Conservation (phyloP, 2,329 filamentous ascomycete species). For the Penicillium psychrosexuale region DNA sequence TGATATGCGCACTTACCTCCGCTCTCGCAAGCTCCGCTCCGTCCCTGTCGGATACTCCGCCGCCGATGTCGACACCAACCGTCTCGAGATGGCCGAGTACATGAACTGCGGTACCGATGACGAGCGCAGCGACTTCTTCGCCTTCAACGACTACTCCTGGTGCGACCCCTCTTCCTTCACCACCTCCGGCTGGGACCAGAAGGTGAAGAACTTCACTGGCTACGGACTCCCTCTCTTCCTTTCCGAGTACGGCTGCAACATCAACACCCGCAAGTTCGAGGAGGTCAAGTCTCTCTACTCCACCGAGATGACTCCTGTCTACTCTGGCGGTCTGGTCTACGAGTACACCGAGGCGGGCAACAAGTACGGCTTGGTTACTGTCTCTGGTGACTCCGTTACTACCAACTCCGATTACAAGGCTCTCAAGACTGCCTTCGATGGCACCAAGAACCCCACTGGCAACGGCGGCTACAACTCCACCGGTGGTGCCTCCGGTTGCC, state of each 20-base stretch:
- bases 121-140: slow-evolving; percentile 81
- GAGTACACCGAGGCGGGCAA: slow-evolving; percentile 87
- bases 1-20: slow-evolving; percentile 71
- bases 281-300: slow-evolving; percentile 79
- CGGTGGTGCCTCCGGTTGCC: slow-evolving; percentile 54
- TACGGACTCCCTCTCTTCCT: slow-evolving; percentile 91
- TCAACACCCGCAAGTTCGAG: slow-evolving; percentile 74
- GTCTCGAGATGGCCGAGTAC: slow-evolving; percentile 80
- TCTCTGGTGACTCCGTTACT: slow-evolving; percentile 55
- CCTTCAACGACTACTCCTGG: slow-evolving; percentile 80
- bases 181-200: slow-evolving; percentile 76
- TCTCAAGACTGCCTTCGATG: slow-evolving; percentile 51
- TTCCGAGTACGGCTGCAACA: slow-evolving; percentile 90
- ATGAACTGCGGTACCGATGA: slow-evolving; percentile 90
- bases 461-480: slow-evolving; percentile 59
- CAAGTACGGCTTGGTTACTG: slow-evolving; percentile 74
- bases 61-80: slow-evolving; percentile 81
- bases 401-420: slow-evolving; percentile 62
- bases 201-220: slow-evolving; percentile 81
- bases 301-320: slow-evolving; percentile 78
- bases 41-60: slow-evolving; percentile 73
- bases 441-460: slow-evolving; percentile 52
- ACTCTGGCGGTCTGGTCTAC: slow-evolving; percentile 94
- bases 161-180: slow-evolving; percentile 76
- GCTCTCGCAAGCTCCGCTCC: slow-evolving; percentile 57